These are phyloP conservation scores for Panicum miliaceum DNA, from an alignment of 176 grass and related monocot species.

Conservation along the genomic window DNA sequence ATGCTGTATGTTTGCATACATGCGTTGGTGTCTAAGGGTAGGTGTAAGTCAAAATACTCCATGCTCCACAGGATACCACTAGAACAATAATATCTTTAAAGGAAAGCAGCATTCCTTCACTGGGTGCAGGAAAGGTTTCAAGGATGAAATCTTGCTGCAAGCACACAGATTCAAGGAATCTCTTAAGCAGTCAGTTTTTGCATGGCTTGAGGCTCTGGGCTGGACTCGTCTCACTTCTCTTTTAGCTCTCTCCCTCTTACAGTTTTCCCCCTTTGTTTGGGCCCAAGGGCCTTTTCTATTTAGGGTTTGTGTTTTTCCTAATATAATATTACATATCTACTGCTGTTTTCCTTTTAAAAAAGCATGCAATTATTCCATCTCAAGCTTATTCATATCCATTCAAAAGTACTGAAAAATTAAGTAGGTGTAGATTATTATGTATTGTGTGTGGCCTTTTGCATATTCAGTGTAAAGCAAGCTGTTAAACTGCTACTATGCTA, in stretches of 20 bases:
- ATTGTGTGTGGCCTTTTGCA: neutral
- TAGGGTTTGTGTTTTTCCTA: neutral
- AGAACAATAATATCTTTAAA: neutral
- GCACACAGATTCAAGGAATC: neutral
- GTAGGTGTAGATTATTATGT: neutral
- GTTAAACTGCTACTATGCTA: neutral
- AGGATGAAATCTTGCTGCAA: neutral
- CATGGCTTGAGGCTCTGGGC: neutral
- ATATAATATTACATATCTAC: neutral
- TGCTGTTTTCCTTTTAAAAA: neutral
- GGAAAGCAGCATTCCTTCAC: neutral
- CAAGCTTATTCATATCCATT: neutral
- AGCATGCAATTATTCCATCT: neutral
- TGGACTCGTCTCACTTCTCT: neutral
- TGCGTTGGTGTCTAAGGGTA: slow-evolving; percentile 4
- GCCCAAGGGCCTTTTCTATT: neutral
- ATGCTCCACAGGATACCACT: neutral
- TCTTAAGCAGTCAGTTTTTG: neutral
- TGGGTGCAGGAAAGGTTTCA: neutral
- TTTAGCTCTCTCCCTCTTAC: neutral
- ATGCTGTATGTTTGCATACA: slow-evolving; percentile 7
- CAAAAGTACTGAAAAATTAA: neutral
- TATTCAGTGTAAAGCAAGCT: slow-evolving; percentile 7
- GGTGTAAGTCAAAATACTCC: slow-evolving; percentile 5
- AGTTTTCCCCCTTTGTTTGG: neutral